Base-by-base conservation (phyloP, 495 filamentous ascomycete species). In the Aspergillus bertholletiae region DNA sequence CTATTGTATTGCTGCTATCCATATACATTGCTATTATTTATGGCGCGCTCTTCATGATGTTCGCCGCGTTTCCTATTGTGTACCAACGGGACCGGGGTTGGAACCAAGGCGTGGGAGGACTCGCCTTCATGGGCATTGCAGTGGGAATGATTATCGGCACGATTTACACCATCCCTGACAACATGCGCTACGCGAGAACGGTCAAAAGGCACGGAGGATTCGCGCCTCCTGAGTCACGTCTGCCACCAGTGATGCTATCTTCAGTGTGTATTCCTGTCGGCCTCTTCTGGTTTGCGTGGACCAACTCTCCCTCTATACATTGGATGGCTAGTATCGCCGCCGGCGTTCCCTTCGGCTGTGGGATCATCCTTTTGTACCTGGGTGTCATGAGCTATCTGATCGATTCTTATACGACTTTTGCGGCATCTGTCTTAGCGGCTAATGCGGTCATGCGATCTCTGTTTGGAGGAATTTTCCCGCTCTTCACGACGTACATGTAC, bases 401-500 rank as follows among this genome's bases (percentile, higher is more conserved):
- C 58, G 88, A 91, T 64, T 77, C 84, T 21, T 88, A 92, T 72
- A 88, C 84, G 45, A 87, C 92, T 53, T 94, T 87, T 60, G 89
- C 89, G 5, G 89, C 90, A 2, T 88, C 85, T 1, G 89, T 89
- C 1, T 73, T 95, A 13, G 90, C 90, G 1, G 88, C 88, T 32
- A 92, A 89, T 69, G 78, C 85, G 15, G 83, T 92, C 3, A 69
- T 93, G 37, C 79, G 84, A 50, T 83, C 80, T 2, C 48, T 74
- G 26, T 91, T 93, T 64, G 90, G 90, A 60, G 86, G 88, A n/a
- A 86, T 81, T 0, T 94, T 96, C 74, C 90, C 90, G 2, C 76
- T 96, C 0, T 94, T 96, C 76, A 93, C 89, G 3, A 82, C 79
- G 0, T 75, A 87, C 52, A 88, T 94, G 86, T 94, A 89, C 67